Percentiles rank a stretch among this genome's conserved stretches.
phyloP scores from a whole-genome alignment of 768 basidiomycete species.

The Tricholoma sp. region DNA sequence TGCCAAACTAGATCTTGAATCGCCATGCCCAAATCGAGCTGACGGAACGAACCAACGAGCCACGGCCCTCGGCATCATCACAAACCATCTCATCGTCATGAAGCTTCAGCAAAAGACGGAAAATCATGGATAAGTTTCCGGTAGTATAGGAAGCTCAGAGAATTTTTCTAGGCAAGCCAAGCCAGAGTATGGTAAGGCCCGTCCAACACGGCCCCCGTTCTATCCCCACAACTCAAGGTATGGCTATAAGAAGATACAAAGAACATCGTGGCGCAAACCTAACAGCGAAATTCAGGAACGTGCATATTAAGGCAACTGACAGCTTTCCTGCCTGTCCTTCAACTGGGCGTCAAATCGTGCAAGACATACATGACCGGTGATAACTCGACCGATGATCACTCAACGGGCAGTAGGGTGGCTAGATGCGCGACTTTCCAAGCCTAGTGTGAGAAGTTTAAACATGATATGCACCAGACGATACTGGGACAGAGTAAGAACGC shows the following conservation, averaged over 20 bases:
- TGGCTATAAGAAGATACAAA: not conserved
- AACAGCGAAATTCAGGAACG: not conserved
- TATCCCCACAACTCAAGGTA: not conserved
- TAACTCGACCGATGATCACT: too few relatives aligned
- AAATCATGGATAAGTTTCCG: not conserved
- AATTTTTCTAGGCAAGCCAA: too few relatives aligned
- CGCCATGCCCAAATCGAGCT: not conserved
- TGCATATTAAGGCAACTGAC: not conserved
- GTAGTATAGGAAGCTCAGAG: not conserved
- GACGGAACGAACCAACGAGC: not conserved
- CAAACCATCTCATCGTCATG: not conserved
- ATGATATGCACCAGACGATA: too few relatives aligned
- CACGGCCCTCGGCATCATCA: too few relatives aligned
- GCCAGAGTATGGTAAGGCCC: not conserved
- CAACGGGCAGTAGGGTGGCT: too few relatives aligned
- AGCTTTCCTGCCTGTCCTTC: not conserved
- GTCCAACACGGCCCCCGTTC: not conserved
- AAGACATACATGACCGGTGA: too few relatives aligned
- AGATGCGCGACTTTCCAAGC: too few relatives aligned
- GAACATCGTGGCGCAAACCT: not conserved
- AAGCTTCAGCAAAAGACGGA: not conserved
- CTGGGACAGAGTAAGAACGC: not conserved
- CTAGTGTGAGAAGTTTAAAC: too few relatives aligned
- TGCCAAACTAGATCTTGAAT: not conserved
- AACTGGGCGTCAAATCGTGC: not conserved